These are phyloP conservation scores for Mortierella sp. DNA, from an alignment of 371 early-diverging fungal genomes.

Conservation along the genomic window DNA sequence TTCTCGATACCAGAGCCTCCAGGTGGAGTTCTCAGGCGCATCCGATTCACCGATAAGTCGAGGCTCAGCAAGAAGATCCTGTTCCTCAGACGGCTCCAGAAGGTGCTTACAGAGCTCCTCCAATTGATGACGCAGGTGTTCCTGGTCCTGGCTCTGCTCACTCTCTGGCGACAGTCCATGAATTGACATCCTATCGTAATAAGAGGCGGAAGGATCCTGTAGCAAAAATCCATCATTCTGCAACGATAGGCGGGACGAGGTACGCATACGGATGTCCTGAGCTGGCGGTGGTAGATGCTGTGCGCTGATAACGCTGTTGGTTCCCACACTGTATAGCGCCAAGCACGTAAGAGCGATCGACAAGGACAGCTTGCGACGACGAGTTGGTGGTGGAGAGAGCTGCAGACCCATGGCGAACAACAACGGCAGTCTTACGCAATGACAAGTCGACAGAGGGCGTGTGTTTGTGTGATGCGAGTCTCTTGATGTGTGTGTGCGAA, in stretches of 20 bases:
- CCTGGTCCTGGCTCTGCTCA: no score
- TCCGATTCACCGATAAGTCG: neutral
- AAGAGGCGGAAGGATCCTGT: no score
- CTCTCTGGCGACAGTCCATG: no score
- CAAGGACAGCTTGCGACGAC: constrained; percentile 1
- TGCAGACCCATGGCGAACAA: neutral
- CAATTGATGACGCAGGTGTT: neutral
- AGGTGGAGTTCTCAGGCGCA: constrained; percentile 23
- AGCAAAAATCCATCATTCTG: no score
- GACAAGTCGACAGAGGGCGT: no score
- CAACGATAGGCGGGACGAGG: no score
- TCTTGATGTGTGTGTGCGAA: neutral
- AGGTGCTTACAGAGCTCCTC: constrained; percentile 2
- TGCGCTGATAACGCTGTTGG: neutral
- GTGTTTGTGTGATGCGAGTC: no score
- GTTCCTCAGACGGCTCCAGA: neutral
- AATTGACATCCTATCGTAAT: no score
- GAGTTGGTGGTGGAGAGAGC: neutral
- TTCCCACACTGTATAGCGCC: neutral
- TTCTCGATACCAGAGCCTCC: constrained; percentile 41
- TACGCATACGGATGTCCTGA: neutral
- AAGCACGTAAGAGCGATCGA: neutral
- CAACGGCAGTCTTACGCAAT: neutral
- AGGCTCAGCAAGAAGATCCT: neutral
- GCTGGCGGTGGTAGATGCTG: neutral